Evolutionary conservation across 2,329 filamentous ascomycete genomes (phyloP).

Genomic region (Rhinocladiella similis): DNA sequence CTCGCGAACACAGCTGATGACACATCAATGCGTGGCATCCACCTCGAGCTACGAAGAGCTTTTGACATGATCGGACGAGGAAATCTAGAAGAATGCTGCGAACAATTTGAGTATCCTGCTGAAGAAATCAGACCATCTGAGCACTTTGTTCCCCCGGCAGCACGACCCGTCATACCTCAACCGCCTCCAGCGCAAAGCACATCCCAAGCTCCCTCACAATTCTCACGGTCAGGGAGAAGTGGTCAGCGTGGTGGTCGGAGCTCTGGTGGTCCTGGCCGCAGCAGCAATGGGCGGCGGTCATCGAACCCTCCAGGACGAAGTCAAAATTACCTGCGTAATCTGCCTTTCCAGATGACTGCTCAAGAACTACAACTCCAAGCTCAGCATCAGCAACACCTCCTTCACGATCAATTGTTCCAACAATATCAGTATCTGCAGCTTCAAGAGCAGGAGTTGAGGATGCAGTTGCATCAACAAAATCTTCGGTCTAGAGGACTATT

Average conservation of each 20-base stretch:
- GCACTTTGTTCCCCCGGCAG: slow-evolving; percentile 47
- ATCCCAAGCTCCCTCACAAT: slow-evolving; percentile 2
- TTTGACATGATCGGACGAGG: slow-evolving; percentile 79
- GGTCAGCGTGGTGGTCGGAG: slow-evolving; percentile 52
- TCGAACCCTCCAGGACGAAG: slow-evolving; percentile 56
- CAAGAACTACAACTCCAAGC: slow-evolving; percentile 42
- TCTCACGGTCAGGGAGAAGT: slow-evolving; percentile 51
- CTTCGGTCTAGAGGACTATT: slow-evolving; percentile 30
- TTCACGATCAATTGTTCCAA: slow-evolving; percentile 51
- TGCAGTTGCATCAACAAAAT: slow-evolving; percentile 49
- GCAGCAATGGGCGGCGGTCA: slow-evolving; percentile 50
- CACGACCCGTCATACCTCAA: slow-evolving; percentile 53
- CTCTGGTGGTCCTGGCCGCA: slow-evolving; percentile 49
- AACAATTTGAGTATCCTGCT: slow-evolving; percentile 83
- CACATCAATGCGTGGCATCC: slow-evolving; percentile 87
- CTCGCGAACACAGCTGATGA: slow-evolving; percentile 96
- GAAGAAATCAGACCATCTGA: slow-evolving; percentile 39
- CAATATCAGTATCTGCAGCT: slow-evolving; percentile 52
- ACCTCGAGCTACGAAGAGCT: slow-evolving; percentile 83
- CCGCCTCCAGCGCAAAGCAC: slow-evolving; percentile 32
- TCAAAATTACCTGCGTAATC: slow-evolving; percentile 39
- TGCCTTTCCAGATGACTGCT: slow-evolving; percentile 37
- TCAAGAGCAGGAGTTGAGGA: slow-evolving; percentile 50
- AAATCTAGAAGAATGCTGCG: slow-evolving; percentile 80
- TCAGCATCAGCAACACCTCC: slow-evolving; percentile 48